Evolutionary conservation across 1,284 basidiomycete genomes (phyloP), one percentile per base, ranked within the genome.

Genomic region (Ustilago loliicola): DNA sequence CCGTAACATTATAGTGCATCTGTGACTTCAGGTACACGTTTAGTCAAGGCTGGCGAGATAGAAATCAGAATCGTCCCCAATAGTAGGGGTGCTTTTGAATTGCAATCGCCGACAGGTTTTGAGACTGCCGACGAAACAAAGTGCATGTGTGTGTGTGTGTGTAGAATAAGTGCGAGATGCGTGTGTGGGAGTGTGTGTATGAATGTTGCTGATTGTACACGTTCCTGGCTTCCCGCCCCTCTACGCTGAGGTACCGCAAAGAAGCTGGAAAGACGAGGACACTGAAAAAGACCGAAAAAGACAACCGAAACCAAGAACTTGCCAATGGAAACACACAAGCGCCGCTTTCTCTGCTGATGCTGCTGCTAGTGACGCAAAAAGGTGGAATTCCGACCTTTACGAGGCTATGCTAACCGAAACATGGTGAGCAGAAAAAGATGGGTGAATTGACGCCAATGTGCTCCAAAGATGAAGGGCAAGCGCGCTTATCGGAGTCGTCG

Each of bases 401-500:
- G 42, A 45, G 42, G 42, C 42, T 21, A 45, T 5, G 42, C 42
- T 45, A 45, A 21, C 42, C 11, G 42, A 45, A 51, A 34, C 55
- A 48, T 15, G 48, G 53, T 34, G 50, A 30, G 32, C 23, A 51
- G 50, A 29, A 25, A 53, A 42, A 30, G 45, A 48, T 47, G 10
- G 23, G 42, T 21, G 42, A 11, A 21, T 21, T 45, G 21, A 45
- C 42, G n/a, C 42, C 42, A 40, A 47, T 21, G 27, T 36, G 47
- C 19, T 54, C 29, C 30, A 54, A 36, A 21, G 52, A 21, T n/a
- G 17, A 23, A 25, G 9, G 25, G 64, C 61, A 61, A 61, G 38
- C 52, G 40, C 42, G 36, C 59, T 77, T 77, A 77, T 72, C 75
- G 75, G 60, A 77, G 75, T 61, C 75, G 75, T 96, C 97, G 95